A percentile compares a stretch with the other conserved stretches of the same genome.
Conservation (phyloP, 768 basidiomycete species). For the Botryobasidium botryosum region DNA sequence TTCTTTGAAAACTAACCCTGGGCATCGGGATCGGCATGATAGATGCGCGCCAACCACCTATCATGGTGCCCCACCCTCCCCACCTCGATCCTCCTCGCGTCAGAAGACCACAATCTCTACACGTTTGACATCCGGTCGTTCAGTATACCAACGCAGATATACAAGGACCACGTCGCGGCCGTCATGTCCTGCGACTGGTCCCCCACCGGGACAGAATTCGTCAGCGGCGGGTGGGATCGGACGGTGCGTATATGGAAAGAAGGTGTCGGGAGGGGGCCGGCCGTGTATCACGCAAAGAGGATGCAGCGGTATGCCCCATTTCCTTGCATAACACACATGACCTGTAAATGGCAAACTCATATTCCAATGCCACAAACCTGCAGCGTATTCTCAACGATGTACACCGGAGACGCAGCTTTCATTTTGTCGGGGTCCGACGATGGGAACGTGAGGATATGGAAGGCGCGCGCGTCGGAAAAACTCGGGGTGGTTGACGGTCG, state of each 20-base stretch:
- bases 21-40: neutral
- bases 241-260: slow-evolving; percentile 89
- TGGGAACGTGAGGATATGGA: slow-evolving; percentile 91
- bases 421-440: slow-evolving; percentile 86
- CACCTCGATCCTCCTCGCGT: slow-evolving; percentile 80
- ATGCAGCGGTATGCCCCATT: slow-evolving; percentile 79
- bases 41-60: slow-evolving; percentile 81
- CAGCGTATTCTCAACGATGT: slow-evolving; percentile 78
- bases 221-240: slow-evolving; percentile 92
- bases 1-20: slow-evolving; percentile 5
- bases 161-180: slow-evolving; percentile 92
- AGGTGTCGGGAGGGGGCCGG: slow-evolving; percentile 60
- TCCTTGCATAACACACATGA: neutral
- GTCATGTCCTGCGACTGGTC: slow-evolving; percentile 98
- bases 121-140: slow-evolving; percentile 91
- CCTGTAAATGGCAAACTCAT: too few relatives aligned
- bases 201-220: slow-evolving; percentile 89
- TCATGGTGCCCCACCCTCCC: slow-evolving; percentile 96
- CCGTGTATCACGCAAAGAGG: slow-evolving; percentile 95
- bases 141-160: slow-evolving; percentile 69
- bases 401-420: slow-evolving; percentile 81
- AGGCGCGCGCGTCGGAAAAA: slow-evolving; percentile 81
- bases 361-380: too few relatives aligned
- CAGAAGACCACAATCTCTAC: slow-evolving; percentile 96
- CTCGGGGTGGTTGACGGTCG: slow-evolving; percentile 80